Conservation (phyloP, 2,329 filamentous ascomycete genomes). For the Alternaria sp. region DNA sequence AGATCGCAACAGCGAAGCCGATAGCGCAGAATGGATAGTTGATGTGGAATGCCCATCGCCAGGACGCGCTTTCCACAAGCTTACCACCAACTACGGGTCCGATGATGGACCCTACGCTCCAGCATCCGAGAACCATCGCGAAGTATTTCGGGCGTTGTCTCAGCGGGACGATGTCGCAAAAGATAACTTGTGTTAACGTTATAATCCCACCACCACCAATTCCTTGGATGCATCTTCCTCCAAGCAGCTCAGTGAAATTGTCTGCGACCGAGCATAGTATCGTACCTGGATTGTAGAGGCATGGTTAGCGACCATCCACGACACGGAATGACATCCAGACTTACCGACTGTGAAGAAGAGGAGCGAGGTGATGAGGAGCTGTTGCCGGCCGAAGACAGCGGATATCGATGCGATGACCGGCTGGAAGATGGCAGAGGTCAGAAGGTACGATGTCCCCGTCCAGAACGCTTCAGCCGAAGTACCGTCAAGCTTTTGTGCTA, state of each 20-base stretch:
- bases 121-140: conserved; percentile 50
- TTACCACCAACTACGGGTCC: conserved; percentile 59
- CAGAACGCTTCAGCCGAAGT: conserved; percentile 65
- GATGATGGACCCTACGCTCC: conserved; percentile 62
- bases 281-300: conserved; percentile 24
- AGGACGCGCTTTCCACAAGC: conserved; percentile 59
- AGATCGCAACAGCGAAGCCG: conserved; percentile 30
- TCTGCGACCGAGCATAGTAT: conserved; percentile 51
- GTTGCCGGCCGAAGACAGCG: conserved; percentile 60
- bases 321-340: not conserved
- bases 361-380: conserved; percentile 46
- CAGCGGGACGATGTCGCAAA: conserved; percentile 55
- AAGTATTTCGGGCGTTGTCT: conserved; percentile 51
- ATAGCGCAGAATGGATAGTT: conserved; percentile 62
- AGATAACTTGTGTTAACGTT: conserved; percentile 52
- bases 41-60: conserved; percentile 71
- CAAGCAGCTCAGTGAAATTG: conserved; percentile 43
- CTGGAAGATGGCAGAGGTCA: conserved; percentile 68
- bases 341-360: conserved; percentile 55
- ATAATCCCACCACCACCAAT: conserved; percentile 51
- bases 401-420: conserved; percentile 53
- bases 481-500: conserved; percentile 32
- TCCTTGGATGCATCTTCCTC: conserved; percentile 48
- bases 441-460: conserved; percentile 73
- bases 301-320: not conserved